Evolutionary conservation across 257 asterid genomes (phyloP).

Genomic region (Solanum lycopersicoides): DNA sequence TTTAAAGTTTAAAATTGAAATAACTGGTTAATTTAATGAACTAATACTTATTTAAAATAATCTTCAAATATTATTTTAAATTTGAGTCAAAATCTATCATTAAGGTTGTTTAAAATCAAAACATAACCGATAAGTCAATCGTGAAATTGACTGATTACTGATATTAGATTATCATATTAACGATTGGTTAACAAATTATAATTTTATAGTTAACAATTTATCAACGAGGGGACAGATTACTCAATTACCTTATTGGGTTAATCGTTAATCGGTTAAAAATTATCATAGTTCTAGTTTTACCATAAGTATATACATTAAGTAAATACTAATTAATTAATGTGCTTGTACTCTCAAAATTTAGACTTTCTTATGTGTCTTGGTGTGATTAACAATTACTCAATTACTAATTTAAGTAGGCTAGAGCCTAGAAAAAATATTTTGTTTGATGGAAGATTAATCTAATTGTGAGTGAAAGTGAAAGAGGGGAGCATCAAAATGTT

Average conservation of each 20-base stretch:
- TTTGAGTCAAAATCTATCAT: neutral
- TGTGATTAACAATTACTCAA: too few relatives aligned
- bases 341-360: neutral
- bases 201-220: too few relatives aligned
- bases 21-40: neutral
- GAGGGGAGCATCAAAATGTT: too few relatives aligned
- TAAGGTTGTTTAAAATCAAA: neutral
- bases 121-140: too few relatives aligned
- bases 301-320: neutral
- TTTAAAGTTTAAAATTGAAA: neutral
- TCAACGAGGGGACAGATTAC: neutral
- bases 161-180: neutral
- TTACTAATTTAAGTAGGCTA: too few relatives aligned
- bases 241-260: neutral
- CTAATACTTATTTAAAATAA: neutral
- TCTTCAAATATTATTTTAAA: neutral
- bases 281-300: neutral
- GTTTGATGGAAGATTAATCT: neutral
- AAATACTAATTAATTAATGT: neutral
- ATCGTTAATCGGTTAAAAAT: too few relatives aligned
- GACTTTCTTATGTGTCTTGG: neutral
- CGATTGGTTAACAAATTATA: too few relatives aligned
- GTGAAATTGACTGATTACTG: too few relatives aligned
- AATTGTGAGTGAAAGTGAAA: too few relatives aligned
- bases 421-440: too few relatives aligned